Conservation (phyloP, 2,329 filamentous ascomycete genomes). For the Venturia oleaginea region DNA sequence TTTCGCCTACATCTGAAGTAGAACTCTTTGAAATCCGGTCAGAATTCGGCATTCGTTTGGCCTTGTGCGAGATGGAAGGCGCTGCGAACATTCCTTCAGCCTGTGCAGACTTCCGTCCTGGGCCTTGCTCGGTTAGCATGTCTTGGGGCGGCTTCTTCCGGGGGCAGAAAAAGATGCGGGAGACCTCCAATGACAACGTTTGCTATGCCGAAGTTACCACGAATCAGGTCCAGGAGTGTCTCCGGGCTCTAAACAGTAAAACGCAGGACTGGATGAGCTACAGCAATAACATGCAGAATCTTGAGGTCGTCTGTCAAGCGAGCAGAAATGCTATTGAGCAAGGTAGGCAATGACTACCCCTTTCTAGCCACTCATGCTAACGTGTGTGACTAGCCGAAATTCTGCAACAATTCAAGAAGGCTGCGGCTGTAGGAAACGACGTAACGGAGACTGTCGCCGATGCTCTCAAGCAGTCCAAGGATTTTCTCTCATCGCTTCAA, state of each 20-base stretch:
- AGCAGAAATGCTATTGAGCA: conserved; percentile 50
- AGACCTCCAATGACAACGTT: conserved; percentile 18
- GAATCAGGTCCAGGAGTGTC: conserved; percentile 39
- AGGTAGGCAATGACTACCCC: conserved; percentile 25
- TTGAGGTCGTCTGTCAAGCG: conserved; percentile 53
- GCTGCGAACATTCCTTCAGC: conserved; percentile 25
- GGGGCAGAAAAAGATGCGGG: conserved; percentile 5
- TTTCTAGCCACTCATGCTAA: not conserved
- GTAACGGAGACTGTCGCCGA: conserved; percentile 3
- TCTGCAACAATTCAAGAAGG: not conserved
- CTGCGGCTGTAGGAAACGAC: not conserved
- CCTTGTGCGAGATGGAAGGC: conserved; percentile 52
- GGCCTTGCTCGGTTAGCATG: not conserved
- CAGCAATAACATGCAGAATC: conserved; percentile 52
- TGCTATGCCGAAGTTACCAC: conserved; percentile 28
- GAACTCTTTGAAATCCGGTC: conserved; percentile 37
- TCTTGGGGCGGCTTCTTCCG: conserved; percentile 18
- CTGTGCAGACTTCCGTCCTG: conserved; percentile 12
- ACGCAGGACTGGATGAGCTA: conserved; percentile 57
- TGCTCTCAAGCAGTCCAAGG: not conserved
- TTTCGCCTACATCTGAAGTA: conserved; percentile 17
- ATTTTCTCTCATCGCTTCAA: not conserved
- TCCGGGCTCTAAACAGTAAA: conserved; percentile 43
- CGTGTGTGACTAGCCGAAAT: not conserved
- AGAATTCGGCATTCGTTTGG: conserved; percentile 52